A percentile compares a stretch with the other conserved stretches of the same genome.
These are phyloP conservation scores for Cryomyces minteri DNA, from an alignment of 495 filamentous ascomycete species.

Conservation along the genomic window DNA sequence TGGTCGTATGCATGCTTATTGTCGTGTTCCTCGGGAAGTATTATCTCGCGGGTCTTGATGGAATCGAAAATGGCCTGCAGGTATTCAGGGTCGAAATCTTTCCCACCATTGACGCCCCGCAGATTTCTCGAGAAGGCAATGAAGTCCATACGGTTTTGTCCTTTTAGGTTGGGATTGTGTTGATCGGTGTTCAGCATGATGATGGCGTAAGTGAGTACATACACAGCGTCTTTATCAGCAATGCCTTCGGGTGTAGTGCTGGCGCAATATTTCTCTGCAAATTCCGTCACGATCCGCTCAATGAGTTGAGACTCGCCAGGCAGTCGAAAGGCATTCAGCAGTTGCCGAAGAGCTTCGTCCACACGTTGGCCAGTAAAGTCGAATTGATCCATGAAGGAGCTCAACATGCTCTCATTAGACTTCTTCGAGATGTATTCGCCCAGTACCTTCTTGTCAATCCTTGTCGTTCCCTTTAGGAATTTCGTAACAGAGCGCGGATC, in stretches of 20 bases:
- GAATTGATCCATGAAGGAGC: slow-evolving; percentile 67
- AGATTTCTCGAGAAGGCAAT: slow-evolving; percentile 73
- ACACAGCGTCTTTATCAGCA: slow-evolving; percentile 75
- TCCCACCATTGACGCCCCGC: slow-evolving; percentile 67
- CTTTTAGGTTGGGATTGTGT: slow-evolving; percentile 83
- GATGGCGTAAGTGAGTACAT: slow-evolving; percentile 82
- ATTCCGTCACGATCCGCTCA: slow-evolving; percentile 74
- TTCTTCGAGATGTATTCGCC: slow-evolving; percentile 89
- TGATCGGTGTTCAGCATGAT: slow-evolving; percentile 95
- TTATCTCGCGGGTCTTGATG: slow-evolving; percentile 86
- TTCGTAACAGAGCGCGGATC: slow-evolving; percentile 55
- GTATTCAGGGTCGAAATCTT: slow-evolving; percentile 73
- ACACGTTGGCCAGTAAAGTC: slow-evolving; percentile 75
- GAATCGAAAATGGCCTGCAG: slow-evolving; percentile 78
- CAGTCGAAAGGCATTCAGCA: slow-evolving; percentile 83
- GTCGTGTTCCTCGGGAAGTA: slow-evolving; percentile 91
- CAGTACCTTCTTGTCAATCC: slow-evolving; percentile 76
- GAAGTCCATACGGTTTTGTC: slow-evolving; percentile 59
- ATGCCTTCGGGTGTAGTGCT: slow-evolving; percentile 54
- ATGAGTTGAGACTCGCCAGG: slow-evolving; percentile 88
- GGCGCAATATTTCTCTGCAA: slow-evolving; percentile 73
- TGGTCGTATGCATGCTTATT: slow-evolving; percentile 93
- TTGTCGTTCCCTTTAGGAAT: slow-evolving; percentile 70
- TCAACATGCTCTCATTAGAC: slow-evolving; percentile 60
- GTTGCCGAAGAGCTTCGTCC: slow-evolving; percentile 72